Conservation (phyloP, 2,329 filamentous ascomycete genomes). For the Botrytis deweyae region DNA sequence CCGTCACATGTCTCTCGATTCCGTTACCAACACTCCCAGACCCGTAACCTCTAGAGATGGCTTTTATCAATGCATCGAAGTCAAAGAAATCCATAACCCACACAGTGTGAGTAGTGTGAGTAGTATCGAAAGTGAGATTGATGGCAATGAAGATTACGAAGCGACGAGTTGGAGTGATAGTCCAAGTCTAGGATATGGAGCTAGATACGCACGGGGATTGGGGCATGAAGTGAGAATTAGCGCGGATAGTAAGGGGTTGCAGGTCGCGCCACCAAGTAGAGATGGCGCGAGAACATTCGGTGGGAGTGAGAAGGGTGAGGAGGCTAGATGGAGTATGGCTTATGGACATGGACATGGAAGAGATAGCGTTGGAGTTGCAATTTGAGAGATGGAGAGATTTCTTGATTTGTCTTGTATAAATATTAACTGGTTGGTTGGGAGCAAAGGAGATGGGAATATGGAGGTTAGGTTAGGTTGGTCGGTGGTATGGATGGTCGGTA, state of each 20-base stretch:
- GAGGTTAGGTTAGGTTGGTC: not conserved
- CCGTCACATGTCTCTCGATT: slow-evolving; percentile 47
- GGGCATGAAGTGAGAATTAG: not conserved
- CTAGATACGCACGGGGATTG: not conserved
- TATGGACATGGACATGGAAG: slow-evolving; percentile 35
- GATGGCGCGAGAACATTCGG: slow-evolving; percentile 7
- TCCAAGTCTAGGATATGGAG: slow-evolving; percentile 5
- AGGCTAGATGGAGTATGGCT: slow-evolving; percentile 32
- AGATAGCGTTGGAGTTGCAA: slow-evolving; percentile 49
- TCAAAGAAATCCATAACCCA: not conserved
- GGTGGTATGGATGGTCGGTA: not conserved
- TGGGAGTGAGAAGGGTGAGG: slow-evolving; percentile 44
- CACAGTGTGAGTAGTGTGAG: not conserved
- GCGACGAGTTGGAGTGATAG: slow-evolving; percentile 20
- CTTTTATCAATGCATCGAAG: slow-evolving; percentile 57
- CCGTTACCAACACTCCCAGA: slow-evolving; percentile 55
- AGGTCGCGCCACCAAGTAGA: not conserved
- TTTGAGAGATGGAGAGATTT: slow-evolving; percentile 34
- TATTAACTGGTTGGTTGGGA: not conserved
- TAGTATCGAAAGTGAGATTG: slow-evolving; percentile 4
- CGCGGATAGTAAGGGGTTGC: slow-evolving; percentile 12
- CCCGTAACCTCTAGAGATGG: slow-evolving; percentile 53
- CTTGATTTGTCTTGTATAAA: not conserved
- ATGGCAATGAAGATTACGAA: slow-evolving; percentile 15
- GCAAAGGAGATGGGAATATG: not conserved